Evolutionary conservation across 345 rosid species (phyloP).

Genomic region (Heritiera fomes): DNA sequence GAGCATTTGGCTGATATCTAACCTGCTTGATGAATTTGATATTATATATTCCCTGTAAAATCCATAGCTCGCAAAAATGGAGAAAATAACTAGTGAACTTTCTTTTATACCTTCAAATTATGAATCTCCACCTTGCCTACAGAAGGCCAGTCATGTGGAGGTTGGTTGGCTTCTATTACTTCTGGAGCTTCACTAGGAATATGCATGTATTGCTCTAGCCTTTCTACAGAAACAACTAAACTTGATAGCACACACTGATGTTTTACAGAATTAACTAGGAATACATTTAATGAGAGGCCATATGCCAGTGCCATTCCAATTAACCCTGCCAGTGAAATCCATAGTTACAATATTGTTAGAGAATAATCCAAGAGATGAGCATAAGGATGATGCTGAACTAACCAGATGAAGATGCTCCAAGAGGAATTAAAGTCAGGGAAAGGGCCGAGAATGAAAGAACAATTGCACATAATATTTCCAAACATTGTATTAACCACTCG

Average conservation of each 20-base stretch:
- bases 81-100: not conserved
- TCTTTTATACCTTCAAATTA: slow-evolving; percentile 46
- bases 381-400: slow-evolving; percentile 1
- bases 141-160: slow-evolving; percentile 49
- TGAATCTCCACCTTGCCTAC: slow-evolving; percentile 50
- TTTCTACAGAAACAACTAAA: slow-evolving; percentile 27
- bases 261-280: too few species aligned
- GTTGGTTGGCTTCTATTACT: slow-evolving; percentile 46
- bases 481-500: slow-evolving; percentile 64
- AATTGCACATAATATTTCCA: slow-evolving; percentile 51
- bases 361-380: too few species aligned
- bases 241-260: too few species aligned
- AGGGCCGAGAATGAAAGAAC: slow-evolving; percentile 57
- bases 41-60: not conserved
- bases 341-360: not conserved
- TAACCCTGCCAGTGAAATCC: slow-evolving; percentile 43
- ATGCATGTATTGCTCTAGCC: slow-evolving; percentile 67
- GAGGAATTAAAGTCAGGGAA: slow-evolving; percentile 50
- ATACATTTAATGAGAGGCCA: too few species aligned
- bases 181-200: slow-evolving; percentile 63
- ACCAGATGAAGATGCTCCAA: slow-evolving; percentile 61
- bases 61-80: not conserved
- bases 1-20: slow-evolving; percentile 54
- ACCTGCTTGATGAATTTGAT: slow-evolving; percentile 38
- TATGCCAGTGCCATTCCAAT: too few species aligned